Evolutionary conservation across 129 eudicot species (phyloP).

Genomic region (Logfia minima): DNA sequence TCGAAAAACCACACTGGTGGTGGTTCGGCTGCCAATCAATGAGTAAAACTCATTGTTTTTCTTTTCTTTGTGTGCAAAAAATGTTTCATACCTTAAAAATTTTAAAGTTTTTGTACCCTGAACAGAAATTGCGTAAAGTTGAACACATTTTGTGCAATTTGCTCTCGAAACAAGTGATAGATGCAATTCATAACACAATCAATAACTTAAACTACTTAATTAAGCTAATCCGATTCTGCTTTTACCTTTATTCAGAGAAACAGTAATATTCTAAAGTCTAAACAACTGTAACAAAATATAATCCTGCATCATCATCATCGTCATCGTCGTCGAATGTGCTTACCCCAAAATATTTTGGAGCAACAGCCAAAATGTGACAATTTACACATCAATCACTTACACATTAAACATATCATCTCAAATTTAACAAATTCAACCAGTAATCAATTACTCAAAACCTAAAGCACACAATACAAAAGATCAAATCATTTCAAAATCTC

Average conservation of each 20-base stretch:
- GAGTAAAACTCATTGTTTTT: no score
- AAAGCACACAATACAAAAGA: neutral
- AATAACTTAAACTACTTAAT: neutral
- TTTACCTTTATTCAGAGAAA: neutral
- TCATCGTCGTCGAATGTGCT: neutral
- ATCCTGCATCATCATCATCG: neutral
- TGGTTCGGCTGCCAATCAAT: no score
- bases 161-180: neutral
- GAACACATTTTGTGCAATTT: neutral
- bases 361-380: neutral
- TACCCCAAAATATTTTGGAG: neutral
- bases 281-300: neutral
- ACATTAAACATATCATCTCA: neutral
- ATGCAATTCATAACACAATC: neutral
- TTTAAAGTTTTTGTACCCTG: neutral
- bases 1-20: neutral
- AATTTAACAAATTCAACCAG: neutral
- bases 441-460: slow-evolving; percentile 3
- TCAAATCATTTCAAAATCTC: slow-evolving; percentile 11
- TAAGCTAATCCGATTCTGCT: neutral
- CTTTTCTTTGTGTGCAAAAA: neutral
- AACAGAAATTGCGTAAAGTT: neutral
- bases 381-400: neutral
- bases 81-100: no score
- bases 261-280: neutral